A percentile compares a stretch with the other conserved stretches of the same genome.
phyloP scores from a whole-genome alignment of 345 rosid genomes.

The Eucalyptus shirleyi region DNA sequence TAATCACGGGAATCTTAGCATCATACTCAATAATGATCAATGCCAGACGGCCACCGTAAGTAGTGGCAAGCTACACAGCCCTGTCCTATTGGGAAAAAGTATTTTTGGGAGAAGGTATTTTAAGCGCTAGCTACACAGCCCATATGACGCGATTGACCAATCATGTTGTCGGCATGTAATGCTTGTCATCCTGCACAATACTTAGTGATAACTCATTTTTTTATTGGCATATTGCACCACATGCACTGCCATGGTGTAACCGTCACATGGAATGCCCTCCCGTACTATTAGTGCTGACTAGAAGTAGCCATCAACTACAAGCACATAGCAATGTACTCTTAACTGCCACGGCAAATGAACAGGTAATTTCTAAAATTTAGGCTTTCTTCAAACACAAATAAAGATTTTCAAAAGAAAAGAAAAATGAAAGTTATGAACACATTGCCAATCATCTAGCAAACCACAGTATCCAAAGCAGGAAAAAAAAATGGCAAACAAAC shows the following conservation, averaged over 20 bases:
- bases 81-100: not conserved
- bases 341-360: not conserved
- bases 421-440: not conserved
- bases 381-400: not conserved
- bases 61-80: not conserved
- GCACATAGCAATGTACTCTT: not conserved
- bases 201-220: not conserved
- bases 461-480: not conserved
- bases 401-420: not conserved
- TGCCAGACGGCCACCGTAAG: not conserved
- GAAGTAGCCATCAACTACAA: not conserved
- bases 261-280: not conserved
- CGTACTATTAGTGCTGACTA: not conserved
- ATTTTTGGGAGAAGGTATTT: not conserved
- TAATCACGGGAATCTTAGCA: not conserved
- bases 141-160: not conserved
- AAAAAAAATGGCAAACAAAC: not conserved
- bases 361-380: not conserved
- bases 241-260: not conserved
- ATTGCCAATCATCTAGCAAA: not conserved
- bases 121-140: not conserved
- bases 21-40: not conserved
- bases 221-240: not conserved
- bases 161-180: not conserved
- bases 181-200: not conserved